A percentile compares a stretch with the other conserved stretches of the same genome.
phyloP scores from a whole-genome alignment of 2,329 filamentous ascomycete genomes.

The Didymella arachidicola region DNA sequence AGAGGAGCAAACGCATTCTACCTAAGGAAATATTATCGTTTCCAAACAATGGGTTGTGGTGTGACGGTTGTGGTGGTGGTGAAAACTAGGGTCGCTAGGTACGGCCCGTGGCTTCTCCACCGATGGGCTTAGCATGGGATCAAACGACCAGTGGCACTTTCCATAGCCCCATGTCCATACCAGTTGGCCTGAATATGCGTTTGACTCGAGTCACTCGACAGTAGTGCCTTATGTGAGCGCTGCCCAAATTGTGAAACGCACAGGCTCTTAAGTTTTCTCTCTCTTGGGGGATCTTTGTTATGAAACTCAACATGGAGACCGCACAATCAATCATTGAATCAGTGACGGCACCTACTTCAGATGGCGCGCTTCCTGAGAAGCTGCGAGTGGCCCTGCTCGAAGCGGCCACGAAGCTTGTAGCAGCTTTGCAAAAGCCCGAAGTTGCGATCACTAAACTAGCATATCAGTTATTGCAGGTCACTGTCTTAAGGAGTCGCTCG shows the following conservation, averaged over 20 bases:
- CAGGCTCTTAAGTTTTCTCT: background rate
- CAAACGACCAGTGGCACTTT: background rate
- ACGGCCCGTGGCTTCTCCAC: background rate
- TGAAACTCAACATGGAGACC: background rate
- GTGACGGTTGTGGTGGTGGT: background rate
- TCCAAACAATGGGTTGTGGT: background rate
- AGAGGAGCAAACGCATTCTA: background rate
- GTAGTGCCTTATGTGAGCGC: background rate
- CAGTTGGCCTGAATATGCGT: background rate
- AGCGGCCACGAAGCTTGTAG: slow-evolving; percentile 6
- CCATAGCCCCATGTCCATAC: background rate
- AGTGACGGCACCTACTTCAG: background rate
- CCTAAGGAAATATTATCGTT: background rate
- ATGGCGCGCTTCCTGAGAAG: slow-evolving; percentile 3
- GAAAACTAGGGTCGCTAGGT: background rate
- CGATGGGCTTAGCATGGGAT: background rate
- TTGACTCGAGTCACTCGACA: background rate
- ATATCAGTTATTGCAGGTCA: slow-evolving; percentile 2
- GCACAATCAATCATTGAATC: background rate
- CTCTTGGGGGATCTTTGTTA: background rate
- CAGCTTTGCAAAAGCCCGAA: slow-evolving; percentile 11
- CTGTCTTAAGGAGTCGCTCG: background rate
- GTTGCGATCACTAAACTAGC: slow-evolving; percentile 10
- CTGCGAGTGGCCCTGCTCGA: slow-evolving; percentile 1
- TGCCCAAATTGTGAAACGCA: background rate